Conservation (phyloP, 768 basidiomycete genomes). For the Pisolithus sp. region DNA sequence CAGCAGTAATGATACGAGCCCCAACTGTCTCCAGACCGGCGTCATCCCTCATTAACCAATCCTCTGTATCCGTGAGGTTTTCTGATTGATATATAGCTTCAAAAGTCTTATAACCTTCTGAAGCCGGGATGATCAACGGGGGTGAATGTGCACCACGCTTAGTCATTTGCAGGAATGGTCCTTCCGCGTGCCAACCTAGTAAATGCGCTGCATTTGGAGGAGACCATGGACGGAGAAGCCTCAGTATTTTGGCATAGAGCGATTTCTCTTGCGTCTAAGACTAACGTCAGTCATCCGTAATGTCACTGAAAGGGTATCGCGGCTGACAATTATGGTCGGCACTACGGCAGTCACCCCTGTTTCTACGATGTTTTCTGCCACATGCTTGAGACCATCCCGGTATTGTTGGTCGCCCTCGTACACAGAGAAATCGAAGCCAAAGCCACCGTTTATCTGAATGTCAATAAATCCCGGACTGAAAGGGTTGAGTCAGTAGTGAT, state of each 20-base stretch:
- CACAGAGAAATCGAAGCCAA: conserved; percentile 82
- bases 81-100: conserved; percentile 67
- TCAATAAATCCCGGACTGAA: conserved; percentile 79
- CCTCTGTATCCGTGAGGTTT: conserved; percentile 57
- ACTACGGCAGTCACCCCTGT: conserved; percentile 80
- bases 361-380: conserved; percentile 74
- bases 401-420: conserved; percentile 67
- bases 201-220: conserved; percentile 60
- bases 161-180: conserved; percentile 77
- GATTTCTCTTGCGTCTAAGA: conserved; percentile 71
- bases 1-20: conserved; percentile 77
- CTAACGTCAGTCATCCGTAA: not conserved
- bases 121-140: conserved; percentile 55
- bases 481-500: conserved; percentile 8
- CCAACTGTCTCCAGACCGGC: conserved; percentile 33
- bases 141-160: conserved; percentile 82
- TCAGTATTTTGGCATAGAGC: conserved; percentile 64
- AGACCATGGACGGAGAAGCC: conserved; percentile 62
- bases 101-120: conserved; percentile 58
- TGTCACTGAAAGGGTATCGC: not conserved
- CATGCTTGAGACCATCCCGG: conserved; percentile 54
- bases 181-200: conserved; percentile 89
- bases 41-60: conserved; percentile 53
- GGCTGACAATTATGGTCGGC: conserved; percentile 65
- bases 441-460: conserved; percentile 87